phyloP scores from a whole-genome alignment of 805 yeast genomes.

The Tetrapisispora pingtungensis region DNA sequence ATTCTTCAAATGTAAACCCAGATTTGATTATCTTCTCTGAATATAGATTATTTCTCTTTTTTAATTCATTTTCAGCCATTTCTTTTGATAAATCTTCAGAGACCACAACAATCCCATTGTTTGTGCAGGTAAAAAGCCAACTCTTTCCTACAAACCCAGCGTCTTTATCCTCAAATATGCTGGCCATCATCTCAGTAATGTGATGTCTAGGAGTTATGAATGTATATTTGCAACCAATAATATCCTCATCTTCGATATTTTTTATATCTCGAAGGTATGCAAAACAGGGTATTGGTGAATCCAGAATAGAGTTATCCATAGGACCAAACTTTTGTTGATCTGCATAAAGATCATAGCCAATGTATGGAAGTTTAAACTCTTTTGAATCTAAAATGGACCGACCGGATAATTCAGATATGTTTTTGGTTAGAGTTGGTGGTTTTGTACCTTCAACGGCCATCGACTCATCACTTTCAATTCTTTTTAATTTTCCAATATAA shows the following conservation, averaged over 20 bases:
- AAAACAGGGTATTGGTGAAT: slow-evolving; percentile 16
- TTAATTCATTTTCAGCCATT: background rate
- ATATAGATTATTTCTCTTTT: background rate
- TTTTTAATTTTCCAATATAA: slow-evolving; percentile 3
- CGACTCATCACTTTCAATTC: background rate
- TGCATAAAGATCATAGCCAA: slow-evolving; percentile 18
- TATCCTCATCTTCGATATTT: background rate
- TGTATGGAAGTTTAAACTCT: slow-evolving; percentile 8
- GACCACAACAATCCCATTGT: slow-evolving; percentile 14
- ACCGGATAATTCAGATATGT: slow-evolving; percentile 6
- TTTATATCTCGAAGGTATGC: slow-evolving; percentile 12
- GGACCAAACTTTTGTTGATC: slow-evolving; percentile 15
- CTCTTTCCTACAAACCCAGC: background rate
- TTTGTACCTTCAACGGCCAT: background rate
- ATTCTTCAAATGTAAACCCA: slow-evolving; percentile 26
- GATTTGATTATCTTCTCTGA: slow-evolving; percentile 17
- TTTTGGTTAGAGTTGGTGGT: slow-evolving; percentile 8
- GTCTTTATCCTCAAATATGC: slow-evolving; percentile 10
- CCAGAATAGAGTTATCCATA: slow-evolving; percentile 13
- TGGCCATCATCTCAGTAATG: slow-evolving; percentile 21
- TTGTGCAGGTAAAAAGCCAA: slow-evolving; percentile 9
- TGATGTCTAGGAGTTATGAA: slow-evolving; percentile 26
- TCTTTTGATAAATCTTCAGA: slow-evolving; percentile 10
- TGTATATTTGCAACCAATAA: slow-evolving; percentile 5
- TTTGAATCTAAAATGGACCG: slow-evolving; percentile 4